Conservation (phyloP, 176 grass and related monocot species). For the Eragrostis curvula region DNA sequence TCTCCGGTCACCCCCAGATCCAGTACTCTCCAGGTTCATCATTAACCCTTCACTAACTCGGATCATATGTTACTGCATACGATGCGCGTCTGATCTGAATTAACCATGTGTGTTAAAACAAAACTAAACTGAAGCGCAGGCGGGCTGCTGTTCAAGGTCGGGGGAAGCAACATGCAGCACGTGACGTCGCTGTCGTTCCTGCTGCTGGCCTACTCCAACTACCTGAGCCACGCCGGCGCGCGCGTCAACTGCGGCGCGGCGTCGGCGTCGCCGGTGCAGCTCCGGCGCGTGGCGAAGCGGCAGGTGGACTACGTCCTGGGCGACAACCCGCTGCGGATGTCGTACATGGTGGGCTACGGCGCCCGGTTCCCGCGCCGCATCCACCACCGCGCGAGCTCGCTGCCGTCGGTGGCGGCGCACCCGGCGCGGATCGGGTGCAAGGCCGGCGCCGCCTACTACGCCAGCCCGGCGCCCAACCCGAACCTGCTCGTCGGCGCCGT, state of each 20-base stretch:
- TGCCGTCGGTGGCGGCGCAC: slow-evolving; percentile 69
- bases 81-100: too few species aligned
- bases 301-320: slow-evolving; percentile 97
- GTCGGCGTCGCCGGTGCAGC: slow-evolving; percentile 56
- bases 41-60: too few species aligned
- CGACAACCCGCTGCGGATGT: slow-evolving; percentile 90
- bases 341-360: slow-evolving; percentile 96
- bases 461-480: slow-evolving; percentile 63
- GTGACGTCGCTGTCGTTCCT: slow-evolving; percentile 94
- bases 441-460: slow-evolving; percentile 70
- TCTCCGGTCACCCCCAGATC: slow-evolving; percentile 58
- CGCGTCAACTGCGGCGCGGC: slow-evolving; percentile 61
- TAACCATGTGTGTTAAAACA: too few species aligned
- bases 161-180: slow-evolving; percentile 98
- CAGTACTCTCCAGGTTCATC: slow-evolving; percentile 50
- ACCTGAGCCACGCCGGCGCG: slow-evolving; percentile 86
- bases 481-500: slow-evolving; percentile 83
- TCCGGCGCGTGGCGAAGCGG: slow-evolving; percentile 80
- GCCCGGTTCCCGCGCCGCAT: slow-evolving; percentile 69
- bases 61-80: too few species aligned
- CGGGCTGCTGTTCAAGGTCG: slow-evolving; percentile 80
- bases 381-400: slow-evolving; percentile 87
- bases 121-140: slow-evolving; percentile 43
- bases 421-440: slow-evolving; percentile 74
- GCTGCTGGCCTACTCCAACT: slow-evolving; percentile 81